Evolutionary conservation across 352 stramenopile species (phyloP).

Genomic region (Globisporangium lucens): DNA sequence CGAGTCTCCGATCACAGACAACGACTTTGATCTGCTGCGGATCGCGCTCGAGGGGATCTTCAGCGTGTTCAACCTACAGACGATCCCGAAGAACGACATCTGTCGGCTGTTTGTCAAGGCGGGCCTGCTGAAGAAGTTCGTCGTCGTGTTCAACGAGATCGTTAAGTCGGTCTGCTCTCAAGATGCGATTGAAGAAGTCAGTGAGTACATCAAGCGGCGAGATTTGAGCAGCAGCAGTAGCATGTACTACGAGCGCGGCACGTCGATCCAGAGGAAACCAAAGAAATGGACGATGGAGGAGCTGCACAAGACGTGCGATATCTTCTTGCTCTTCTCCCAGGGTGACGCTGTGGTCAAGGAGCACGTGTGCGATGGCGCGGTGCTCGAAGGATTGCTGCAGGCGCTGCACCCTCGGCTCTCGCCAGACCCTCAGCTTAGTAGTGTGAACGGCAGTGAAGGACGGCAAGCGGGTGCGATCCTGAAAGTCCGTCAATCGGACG

Average conservation of each 20-base stretch:
- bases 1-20: slow-evolving; percentile 19
- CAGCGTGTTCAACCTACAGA: slow-evolving; percentile 89
- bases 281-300: slow-evolving; percentile 60
- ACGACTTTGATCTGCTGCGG: slow-evolving; percentile 58
- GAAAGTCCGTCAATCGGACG: slow-evolving; percentile 31
- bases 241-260: slow-evolving; percentile 4
- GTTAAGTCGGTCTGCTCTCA: slow-evolving; percentile 28
- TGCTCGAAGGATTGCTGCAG: slow-evolving; percentile 66
- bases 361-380: slow-evolving; percentile 84
- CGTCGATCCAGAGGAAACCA: slow-evolving; percentile 5
- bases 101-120: slow-evolving; percentile 94
- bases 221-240: slow-evolving; percentile 6
- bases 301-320: slow-evolving; percentile 80
- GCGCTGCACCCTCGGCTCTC: slow-evolving; percentile 36
- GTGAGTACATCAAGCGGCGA: slow-evolving; percentile 5
- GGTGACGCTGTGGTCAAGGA: slow-evolving; percentile 91
- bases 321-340: slow-evolving; percentile 91
- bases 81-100: slow-evolving; percentile 92
- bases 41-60: slow-evolving; percentile 90
- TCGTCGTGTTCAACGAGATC: slow-evolving; percentile 84
- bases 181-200: slow-evolving; percentile 2
- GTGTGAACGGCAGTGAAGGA: slow-evolving; percentile 6
- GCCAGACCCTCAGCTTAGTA: neutral
- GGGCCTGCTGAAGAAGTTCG: slow-evolving; percentile 85
- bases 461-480: slow-evolving; percentile 9